Percentiles rank a stretch among this genome's conserved stretches.
Evolutionary conservation across 2,329 filamentous ascomycete species (phyloP).

Genomic region (Rhynchosporium agropyri): DNA sequence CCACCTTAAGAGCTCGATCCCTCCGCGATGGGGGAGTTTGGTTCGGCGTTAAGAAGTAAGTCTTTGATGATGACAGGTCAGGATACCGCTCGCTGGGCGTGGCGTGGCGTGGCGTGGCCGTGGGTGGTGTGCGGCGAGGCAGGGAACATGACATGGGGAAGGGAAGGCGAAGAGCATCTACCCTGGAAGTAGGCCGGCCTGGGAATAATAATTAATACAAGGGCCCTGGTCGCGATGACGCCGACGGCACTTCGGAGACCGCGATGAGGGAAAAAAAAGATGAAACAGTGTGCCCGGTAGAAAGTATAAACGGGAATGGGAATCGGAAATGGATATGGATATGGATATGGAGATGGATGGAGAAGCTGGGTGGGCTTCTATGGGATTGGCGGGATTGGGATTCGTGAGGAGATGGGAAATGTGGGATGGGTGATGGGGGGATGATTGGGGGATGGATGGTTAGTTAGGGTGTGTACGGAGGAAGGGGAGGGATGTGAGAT

Average conservation of each 20-base stretch:
- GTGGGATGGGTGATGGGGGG: too few species aligned
- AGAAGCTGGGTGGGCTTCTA: too few species aligned
- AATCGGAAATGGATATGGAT: too few species aligned
- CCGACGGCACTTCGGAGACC: slow-evolving; percentile 1
- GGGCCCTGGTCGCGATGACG: slow-evolving; percentile 11
- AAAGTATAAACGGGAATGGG: background rate
- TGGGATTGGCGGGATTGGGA: too few species aligned
- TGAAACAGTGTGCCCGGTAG: slow-evolving; percentile 6
- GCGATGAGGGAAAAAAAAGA: background rate
- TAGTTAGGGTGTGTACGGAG: background rate
- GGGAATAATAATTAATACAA: background rate
- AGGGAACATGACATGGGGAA: background rate
- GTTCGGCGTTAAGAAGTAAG: background rate
- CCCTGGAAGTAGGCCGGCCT: too few species aligned
- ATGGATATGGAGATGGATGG: too few species aligned
- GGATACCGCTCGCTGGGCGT: too few species aligned
- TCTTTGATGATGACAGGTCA: background rate
- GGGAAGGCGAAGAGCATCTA: background rate
- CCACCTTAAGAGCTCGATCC: too few species aligned
- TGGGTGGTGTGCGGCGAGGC: background rate
- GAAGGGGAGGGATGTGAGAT: background rate
- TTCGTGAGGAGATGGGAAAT: too few species aligned
- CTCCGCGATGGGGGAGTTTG: too few species aligned
- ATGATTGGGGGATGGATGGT: too few species aligned
- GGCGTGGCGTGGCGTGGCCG: too few species aligned